phyloP scores from a whole-genome alignment of 176 grass and related monocot genomes.

The Triticum timopheevii region DNA sequence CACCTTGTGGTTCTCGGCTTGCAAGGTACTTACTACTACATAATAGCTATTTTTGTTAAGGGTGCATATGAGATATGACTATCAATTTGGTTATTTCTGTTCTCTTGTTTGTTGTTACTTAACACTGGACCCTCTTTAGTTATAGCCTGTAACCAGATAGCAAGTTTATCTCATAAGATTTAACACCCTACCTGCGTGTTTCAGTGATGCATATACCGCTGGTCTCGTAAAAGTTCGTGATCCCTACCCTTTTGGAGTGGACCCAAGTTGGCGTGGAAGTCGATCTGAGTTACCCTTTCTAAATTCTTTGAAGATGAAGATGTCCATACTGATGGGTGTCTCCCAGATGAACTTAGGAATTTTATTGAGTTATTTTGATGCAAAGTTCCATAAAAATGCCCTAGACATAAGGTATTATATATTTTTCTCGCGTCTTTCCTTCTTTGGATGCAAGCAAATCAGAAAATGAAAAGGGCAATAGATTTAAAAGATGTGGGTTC shows the following conservation, averaged over 20 bases:
- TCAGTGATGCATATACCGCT: slow-evolving; percentile 74
- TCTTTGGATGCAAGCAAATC: slow-evolving; percentile 1
- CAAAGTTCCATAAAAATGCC: slow-evolving; percentile 84
- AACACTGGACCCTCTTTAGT: neutral
- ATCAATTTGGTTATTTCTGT: slow-evolving; percentile 15
- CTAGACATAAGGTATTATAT: slow-evolving; percentile 82
- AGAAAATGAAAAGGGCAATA: neutral
- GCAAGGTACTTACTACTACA: neutral
- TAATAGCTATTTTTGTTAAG: slow-evolving; percentile 1
- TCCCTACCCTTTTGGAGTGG: slow-evolving; percentile 98
- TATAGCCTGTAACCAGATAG: neutral
- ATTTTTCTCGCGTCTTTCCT: slow-evolving; percentile 27
- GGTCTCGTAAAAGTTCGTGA: slow-evolving; percentile 89
- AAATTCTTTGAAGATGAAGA: slow-evolving; percentile 99
- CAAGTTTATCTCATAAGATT: slow-evolving; percentile 12
- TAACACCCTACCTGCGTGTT: slow-evolving; percentile 28
- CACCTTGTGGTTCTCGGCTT: neutral
- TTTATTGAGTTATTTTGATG: slow-evolving; percentile 95
- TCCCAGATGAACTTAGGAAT: slow-evolving; percentile 97
- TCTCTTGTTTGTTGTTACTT: slow-evolving; percentile 11
- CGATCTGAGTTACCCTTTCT: slow-evolving; percentile 97
- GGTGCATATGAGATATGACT: neutral
- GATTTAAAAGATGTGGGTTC: slow-evolving; percentile 35
- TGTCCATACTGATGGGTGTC: slow-evolving; percentile 97
- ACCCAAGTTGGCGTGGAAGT: slow-evolving; percentile 96